These are phyloP conservation scores for Sugiyamaella valdiviana DNA, from an alignment of 805 yeast species.

Conservation along the genomic window DNA sequence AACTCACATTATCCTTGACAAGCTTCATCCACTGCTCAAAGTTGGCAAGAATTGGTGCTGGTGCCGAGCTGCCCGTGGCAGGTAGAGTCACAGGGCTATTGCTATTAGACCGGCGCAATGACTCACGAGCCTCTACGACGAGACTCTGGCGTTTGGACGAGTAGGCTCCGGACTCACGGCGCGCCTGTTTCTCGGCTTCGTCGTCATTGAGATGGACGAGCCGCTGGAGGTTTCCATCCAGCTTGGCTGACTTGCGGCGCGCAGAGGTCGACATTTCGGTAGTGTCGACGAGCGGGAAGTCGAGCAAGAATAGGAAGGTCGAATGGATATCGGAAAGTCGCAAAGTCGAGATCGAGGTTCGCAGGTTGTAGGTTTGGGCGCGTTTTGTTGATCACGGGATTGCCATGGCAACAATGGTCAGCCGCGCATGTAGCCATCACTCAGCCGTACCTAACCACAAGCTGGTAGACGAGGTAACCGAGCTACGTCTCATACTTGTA, in stretches of 20 bases:
- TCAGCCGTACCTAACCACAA: too few relatives aligned
- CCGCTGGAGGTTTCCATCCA: conserved; percentile 6
- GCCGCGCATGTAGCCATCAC: neutral
- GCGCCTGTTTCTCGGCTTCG: conserved; percentile 23
- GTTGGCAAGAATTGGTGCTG: conserved; percentile 32
- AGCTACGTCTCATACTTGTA: too few relatives aligned
- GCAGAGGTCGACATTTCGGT: neutral
- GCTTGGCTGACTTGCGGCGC: conserved; percentile 1
- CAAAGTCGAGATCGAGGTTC: neutral
- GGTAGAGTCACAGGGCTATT: neutral
- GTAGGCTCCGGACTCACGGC: conserved; percentile 16
- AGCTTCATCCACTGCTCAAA: conserved; percentile 78
- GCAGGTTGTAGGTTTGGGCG: neutral
- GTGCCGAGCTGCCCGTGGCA: conserved; percentile 3
- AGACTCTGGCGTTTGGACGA: conserved; percentile 14
- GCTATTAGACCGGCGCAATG: conserved; percentile 1
- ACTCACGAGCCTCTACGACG: conserved; percentile 17
- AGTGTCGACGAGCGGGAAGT: too few relatives aligned
- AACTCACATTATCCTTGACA: conserved; percentile 60
- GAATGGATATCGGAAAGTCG: too few relatives aligned
- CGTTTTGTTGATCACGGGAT: neutral
- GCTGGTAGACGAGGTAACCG: too few relatives aligned
- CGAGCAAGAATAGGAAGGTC: too few relatives aligned
- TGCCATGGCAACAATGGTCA: neutral
- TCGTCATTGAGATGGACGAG: conserved; percentile 24